Evolutionary conservation across 352 stramenopile genomes (phyloP), one percentile per base, ranked within the genome.

Genomic region (Phytophthora crassamura): DNA sequence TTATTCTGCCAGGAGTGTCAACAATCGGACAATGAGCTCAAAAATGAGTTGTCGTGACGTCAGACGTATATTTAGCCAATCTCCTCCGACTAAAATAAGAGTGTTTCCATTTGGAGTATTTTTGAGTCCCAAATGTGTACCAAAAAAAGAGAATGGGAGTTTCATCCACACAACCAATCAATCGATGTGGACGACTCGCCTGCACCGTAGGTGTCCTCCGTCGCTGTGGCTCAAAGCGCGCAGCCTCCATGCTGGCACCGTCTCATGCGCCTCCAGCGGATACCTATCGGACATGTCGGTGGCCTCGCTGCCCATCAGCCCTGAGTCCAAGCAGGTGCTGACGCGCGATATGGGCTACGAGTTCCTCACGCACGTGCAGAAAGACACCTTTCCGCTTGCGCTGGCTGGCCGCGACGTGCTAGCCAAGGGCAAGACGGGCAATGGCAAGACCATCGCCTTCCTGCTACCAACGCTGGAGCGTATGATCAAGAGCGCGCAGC

Each of bases 391-490:
- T 60, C 64, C 83, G n/a, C 45, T 77, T 30, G 78, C 88, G 35
- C 64, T 90, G 16, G 51, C 76, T 22, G 95, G 96, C 41, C 79
- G 83, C 41, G 94, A 98, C 75, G 77, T 99, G 51, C 75, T 99
- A 36, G 94, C 84, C 42, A 97, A 97, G 68, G 64, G 89, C 40
- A 96, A 95, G 67, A 97, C 91, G 0, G 93, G 92, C 14, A 91
- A 84, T 48, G 90, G 92, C 42, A 98, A 98, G 66, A 98, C 93
- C 32, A 84, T 94, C 59, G 91, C 94, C 6, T 94, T 94, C 67
- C 28, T 95, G 32, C 69, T 95, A 46, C 86, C 86, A 5, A 62
- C 84, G 15, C 51, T 97, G 2, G 88, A 97, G 69, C 77, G 75
- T 16, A 89, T 97, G 50, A 67, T 97, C 20, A 88, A 77, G 41